Conservation (phyloP, 805 yeast species). For the Suhomyces pyralidae region DNA sequence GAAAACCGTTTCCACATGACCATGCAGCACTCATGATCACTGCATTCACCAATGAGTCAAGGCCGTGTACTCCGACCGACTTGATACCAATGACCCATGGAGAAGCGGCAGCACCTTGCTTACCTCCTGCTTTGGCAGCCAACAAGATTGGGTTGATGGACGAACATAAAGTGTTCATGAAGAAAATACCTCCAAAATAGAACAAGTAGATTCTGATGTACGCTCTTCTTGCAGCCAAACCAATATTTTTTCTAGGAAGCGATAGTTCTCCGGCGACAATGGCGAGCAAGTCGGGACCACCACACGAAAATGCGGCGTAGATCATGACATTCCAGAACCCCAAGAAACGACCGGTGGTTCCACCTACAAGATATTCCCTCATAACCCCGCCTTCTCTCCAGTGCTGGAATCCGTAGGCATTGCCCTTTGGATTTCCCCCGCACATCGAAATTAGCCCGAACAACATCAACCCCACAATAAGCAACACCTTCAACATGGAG, state of each 20-base stretch:
- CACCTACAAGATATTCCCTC: slow-evolving; percentile 30
- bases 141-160: slow-evolving; percentile 31
- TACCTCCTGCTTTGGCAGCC: slow-evolving; percentile 18
- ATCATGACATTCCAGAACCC: slow-evolving; percentile 63
- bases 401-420: slow-evolving; percentile 34
- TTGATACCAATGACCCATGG: slow-evolving; percentile 40
- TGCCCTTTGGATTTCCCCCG: slow-evolving; percentile 34
- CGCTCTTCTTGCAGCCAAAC: slow-evolving; percentile 33
- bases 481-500: slow-evolving; percentile 36
- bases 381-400: slow-evolving; percentile 35
- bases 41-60: slow-evolving; percentile 34
- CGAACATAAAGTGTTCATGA: slow-evolving; percentile 33
- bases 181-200: slow-evolving; percentile 37
- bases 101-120: slow-evolving; percentile 39
- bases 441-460: slow-evolving; percentile 38
- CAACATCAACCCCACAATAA: slow-evolving; percentile 37
- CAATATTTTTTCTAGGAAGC: slow-evolving; percentile 38
- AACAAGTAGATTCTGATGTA: slow-evolving; percentile 34
- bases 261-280: slow-evolving; percentile 40
- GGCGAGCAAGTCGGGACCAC: slow-evolving; percentile 43
- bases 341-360: slow-evolving; percentile 59
- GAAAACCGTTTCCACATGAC: slow-evolving; percentile 37
- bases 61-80: slow-evolving; percentile 31
- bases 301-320: slow-evolving; percentile 64
- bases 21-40: slow-evolving; percentile 33